Percentiles rank a stretch among this genome's conserved stretches.
Evolutionary conservation across 164 flowering plant genomes (phyloP).

Genomic region (Umbellularia californica): DNA sequence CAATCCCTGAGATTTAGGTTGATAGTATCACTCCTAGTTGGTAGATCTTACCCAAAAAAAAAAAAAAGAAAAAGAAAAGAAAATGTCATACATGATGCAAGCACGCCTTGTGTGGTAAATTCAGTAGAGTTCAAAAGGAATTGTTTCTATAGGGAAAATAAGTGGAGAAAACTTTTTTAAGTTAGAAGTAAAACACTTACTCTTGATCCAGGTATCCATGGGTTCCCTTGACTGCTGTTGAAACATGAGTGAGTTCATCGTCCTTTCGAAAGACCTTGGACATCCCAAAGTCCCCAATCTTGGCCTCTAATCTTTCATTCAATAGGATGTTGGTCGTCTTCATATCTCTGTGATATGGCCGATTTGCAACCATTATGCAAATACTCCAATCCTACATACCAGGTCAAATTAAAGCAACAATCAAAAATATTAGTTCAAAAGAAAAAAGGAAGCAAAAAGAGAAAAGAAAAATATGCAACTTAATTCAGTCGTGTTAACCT

Average conservation of each 20-base stretch:
- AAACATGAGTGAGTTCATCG: constrained; percentile 16
- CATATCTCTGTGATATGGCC: constrained; percentile 52
- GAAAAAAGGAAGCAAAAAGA: too few species aligned
- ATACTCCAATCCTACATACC: constrained; percentile 45
- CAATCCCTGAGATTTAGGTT: too few species aligned
- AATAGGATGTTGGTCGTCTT: constrained; percentile 45
- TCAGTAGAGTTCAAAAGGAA: constrained; percentile 16
- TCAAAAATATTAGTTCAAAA: neutral
- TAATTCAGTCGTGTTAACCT: constrained; percentile 18
- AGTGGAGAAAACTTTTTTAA: too few species aligned
- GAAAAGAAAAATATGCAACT: too few species aligned
- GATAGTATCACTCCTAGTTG: too few species aligned
- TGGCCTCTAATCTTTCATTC: constrained; percentile 37
- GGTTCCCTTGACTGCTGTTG: constrained; percentile 39
- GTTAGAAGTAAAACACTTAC: constrained; percentile 12
- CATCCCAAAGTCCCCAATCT: constrained; percentile 51
- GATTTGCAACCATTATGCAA: constrained; percentile 47
- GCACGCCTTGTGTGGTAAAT: too few species aligned
- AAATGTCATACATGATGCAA: too few species aligned
- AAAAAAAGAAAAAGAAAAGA: too few species aligned
- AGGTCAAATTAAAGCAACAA: neutral
- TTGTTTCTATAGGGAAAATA: too few species aligned
- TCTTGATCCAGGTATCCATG: constrained; percentile 59
- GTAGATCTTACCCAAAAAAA: too few species aligned
- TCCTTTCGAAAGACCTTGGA: constrained; percentile 25